phyloP scores from a whole-genome alignment of 2,329 filamentous ascomycete genomes.

The Cercospora janseana region DNA sequence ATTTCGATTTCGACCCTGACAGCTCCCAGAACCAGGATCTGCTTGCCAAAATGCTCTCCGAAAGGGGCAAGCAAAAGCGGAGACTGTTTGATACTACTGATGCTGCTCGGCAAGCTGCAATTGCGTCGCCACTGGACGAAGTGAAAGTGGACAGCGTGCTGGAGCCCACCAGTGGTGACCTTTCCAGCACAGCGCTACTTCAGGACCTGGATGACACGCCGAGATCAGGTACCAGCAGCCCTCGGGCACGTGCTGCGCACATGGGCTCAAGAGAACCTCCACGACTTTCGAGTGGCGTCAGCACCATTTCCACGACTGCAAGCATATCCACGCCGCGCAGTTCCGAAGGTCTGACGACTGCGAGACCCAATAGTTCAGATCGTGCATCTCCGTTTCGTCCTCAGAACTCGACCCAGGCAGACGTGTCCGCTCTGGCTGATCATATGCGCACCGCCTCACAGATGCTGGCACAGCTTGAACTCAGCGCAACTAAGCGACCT shows the following conservation, averaged over 20 bases:
- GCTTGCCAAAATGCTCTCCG: constrained; percentile 61
- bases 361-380: constrained; percentile 66
- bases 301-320: constrained; percentile 59
- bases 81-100: constrained; percentile 59
- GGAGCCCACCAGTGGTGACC: constrained; percentile 74
- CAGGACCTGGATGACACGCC: constrained; percentile 55
- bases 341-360: constrained; percentile 56
- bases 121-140: constrained; percentile 44
- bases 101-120: constrained; percentile 51
- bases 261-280: constrained; percentile 42
- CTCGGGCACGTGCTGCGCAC: constrained; percentile 19
- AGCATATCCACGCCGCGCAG: constrained; percentile 66
- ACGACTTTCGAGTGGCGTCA: constrained; percentile 61
- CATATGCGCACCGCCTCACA: constrained; percentile 86
- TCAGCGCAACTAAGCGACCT: constrained; percentile 75
- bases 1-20: constrained; percentile 78
- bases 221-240: constrained; percentile 36
- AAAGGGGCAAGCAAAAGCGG: constrained; percentile 58
- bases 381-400: constrained; percentile 56
- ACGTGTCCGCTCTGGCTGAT: constrained; percentile 77
- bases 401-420: constrained; percentile 66
- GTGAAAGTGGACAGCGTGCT: constrained; percentile 70
- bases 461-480: constrained; percentile 80
- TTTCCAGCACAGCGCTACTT: constrained; percentile 70
- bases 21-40: constrained; percentile 70